Conservation (phyloP, 495 filamentous ascomycete species). For the Letharia columbiana region DNA sequence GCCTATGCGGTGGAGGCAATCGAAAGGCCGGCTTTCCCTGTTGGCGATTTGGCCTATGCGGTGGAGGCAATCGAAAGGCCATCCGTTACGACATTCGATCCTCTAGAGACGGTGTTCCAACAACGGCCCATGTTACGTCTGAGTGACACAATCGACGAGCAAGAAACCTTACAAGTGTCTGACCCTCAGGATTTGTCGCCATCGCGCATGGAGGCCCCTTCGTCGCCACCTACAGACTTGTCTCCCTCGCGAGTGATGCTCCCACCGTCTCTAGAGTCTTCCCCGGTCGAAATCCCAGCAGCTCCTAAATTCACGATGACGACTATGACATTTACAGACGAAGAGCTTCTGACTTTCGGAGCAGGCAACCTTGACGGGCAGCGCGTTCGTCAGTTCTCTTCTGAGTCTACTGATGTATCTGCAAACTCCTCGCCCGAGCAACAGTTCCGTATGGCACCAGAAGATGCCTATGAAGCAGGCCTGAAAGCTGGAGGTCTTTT, state of each 20-base stretch:
- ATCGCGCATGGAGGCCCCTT: neutral
- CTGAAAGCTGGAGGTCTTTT: neutral
- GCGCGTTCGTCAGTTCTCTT: neutral
- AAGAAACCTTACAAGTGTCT: neutral
- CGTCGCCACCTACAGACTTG: neutral
- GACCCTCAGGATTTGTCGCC: neutral
- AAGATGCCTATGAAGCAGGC: constrained; percentile 1
- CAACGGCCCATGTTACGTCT: neutral
- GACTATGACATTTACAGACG: neutral
- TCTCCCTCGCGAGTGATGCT: neutral
- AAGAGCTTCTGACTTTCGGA: neutral
- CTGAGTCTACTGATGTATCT: neutral
- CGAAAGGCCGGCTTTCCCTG: neutral
- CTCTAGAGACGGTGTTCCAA: neutral
- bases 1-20: constrained; percentile 4
- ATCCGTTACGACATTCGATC: neutral
- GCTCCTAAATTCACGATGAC: neutral
- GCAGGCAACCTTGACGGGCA: neutral
- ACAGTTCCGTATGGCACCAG: neutral
- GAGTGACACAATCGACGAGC: neutral
- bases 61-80: constrained; percentile 6
- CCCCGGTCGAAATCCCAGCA: neutral
- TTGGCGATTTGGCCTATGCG: constrained; percentile 2
- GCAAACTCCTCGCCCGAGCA: neutral
- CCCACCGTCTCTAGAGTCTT: neutral